Evolutionary conservation across 805 yeast genomes (phyloP).

Genomic region (baker's yeast (Saccharomyces cerevisiae)): DNA sequence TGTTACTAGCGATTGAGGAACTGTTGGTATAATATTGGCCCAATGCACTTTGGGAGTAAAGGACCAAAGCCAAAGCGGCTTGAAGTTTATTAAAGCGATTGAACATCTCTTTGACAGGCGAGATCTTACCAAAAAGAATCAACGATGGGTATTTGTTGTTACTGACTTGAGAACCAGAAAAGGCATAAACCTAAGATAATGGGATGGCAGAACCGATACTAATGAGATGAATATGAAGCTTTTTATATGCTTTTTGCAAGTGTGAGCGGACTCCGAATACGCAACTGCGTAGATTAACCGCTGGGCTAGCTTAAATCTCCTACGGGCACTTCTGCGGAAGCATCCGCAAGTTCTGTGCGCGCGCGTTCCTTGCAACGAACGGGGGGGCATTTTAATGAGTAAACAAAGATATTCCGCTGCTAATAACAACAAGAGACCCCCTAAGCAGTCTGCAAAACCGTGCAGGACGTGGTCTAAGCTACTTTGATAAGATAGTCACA

Average conservation of each 20-base stretch:
- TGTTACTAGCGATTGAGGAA: neutral
- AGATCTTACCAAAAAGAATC: neutral
- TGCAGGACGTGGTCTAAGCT: neutral
- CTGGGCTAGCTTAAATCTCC: neutral
- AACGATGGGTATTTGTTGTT: neutral
- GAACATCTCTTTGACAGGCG: neutral
- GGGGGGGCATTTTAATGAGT: neutral
- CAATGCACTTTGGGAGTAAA: neutral
- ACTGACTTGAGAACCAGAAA: neutral
- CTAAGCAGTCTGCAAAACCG: neutral
- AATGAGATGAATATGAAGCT: neutral
- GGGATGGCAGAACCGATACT: neutral
- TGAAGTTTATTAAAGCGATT: neutral
- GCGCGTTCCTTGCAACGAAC: neutral
- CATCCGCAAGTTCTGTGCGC: neutral
- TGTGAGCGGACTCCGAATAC: neutral
- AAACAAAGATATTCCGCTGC: neutral
- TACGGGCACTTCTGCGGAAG: neutral
- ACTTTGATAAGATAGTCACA: neutral
- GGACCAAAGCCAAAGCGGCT: neutral
- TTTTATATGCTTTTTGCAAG: neutral
- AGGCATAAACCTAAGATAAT: neutral
- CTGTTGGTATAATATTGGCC: neutral
- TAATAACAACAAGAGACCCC: neutral
- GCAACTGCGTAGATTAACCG: neutral